Conservation (phyloP, 805 yeast genomes). For the Wickerhamiella azymoides region DNA sequence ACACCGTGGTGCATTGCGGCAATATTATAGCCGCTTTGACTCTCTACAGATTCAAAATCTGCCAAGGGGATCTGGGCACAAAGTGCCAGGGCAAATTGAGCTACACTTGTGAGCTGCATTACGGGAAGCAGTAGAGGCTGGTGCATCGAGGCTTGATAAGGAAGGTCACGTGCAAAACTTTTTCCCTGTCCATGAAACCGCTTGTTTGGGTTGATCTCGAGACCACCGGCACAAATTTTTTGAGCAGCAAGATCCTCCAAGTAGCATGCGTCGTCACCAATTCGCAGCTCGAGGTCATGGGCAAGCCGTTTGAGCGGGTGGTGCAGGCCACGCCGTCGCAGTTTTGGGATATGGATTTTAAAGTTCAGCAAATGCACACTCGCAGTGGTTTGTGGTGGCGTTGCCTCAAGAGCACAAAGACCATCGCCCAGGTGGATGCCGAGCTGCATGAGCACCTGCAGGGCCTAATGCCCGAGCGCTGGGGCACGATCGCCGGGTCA, state of each 20-base stretch:
- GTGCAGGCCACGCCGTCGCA: constrained; percentile 48
- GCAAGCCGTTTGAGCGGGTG: constrained; percentile 67
- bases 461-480: constrained; percentile 33
- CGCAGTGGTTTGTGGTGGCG: constrained; percentile 55
- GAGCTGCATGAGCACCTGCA: constrained; percentile 52
- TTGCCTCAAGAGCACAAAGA: constrained; percentile 41
- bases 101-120: background rate
- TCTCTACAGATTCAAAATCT: background rate
- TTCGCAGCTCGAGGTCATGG: constrained; percentile 56
- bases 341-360: constrained; percentile 64
- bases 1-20: background rate
- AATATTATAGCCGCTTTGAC: background rate
- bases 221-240: constrained; percentile 85
- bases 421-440: constrained; percentile 45
- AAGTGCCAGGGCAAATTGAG: background rate
- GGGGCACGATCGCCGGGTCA: constrained; percentile 78
- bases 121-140: background rate
- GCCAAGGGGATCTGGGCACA: background rate
- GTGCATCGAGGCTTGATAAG: background rate
- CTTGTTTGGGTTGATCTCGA: constrained; percentile 97
- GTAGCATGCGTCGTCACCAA: constrained; percentile 86
- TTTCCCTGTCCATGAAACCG: background rate
- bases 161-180: background rate
- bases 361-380: constrained; percentile 81
- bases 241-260: constrained; percentile 71